Conservation (phyloP, 2,329 filamentous ascomycete species). For the Fusarium transvaalense region DNA sequence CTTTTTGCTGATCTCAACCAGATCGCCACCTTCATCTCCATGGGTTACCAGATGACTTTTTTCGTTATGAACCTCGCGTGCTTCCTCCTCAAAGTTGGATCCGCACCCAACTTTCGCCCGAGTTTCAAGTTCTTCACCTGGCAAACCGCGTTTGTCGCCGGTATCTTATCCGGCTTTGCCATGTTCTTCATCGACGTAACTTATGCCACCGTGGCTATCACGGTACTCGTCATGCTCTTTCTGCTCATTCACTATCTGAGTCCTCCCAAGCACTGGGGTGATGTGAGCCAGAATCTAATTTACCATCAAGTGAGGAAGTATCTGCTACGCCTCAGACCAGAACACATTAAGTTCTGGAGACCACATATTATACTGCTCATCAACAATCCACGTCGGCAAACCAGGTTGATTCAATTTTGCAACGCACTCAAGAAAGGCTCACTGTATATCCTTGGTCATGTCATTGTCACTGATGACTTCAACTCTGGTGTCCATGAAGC, state of each 20-base stretch:
- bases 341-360: conserved; percentile 95
- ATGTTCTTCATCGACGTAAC: conserved; percentile 93
- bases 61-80: conserved; percentile 89
- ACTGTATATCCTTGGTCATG: conserved; percentile 86
- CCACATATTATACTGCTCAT: conserved; percentile 88
- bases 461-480: conserved; percentile 89
- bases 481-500: conserved; percentile 82
- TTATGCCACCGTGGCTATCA: conserved; percentile 81
- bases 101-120: conserved; percentile 88
- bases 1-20: conserved; percentile 88
- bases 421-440: conserved; percentile 91
- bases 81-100: conserved; percentile 87
- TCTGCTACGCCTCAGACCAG: conserved; percentile 81
- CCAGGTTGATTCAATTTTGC: conserved; percentile 88
- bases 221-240: conserved; percentile 80
- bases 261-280: conserved; percentile 89
- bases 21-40: conserved; percentile 89
- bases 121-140: conserved; percentile 92
- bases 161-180: conserved; percentile 79
- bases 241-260: conserved; percentile 87
- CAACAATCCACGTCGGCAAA: conserved; percentile 84
- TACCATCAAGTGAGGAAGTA: conserved; percentile 91
- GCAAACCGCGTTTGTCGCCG: conserved; percentile 81
- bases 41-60: conserved; percentile 95
- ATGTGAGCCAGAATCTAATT: conserved; percentile 89